phyloP scores from a whole-genome alignment of 495 filamentous ascomycete genomes.

The Jackrogersella minutella region DNA sequence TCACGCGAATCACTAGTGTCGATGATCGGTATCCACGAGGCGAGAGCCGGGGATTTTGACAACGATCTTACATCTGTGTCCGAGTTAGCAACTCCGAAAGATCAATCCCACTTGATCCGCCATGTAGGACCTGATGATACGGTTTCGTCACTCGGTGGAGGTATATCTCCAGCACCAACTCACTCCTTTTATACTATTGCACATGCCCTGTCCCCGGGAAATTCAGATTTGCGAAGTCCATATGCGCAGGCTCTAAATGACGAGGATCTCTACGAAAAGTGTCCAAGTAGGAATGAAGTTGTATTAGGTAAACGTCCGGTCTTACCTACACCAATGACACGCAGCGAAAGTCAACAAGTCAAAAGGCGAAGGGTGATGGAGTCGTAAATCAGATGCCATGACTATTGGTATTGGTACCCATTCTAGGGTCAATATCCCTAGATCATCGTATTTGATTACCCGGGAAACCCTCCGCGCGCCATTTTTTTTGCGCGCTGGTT shows the following conservation, averaged over 20 bases:
- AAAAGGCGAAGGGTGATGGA: constrained; percentile 37
- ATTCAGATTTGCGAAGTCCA: constrained; percentile 38
- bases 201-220: constrained; percentile 29
- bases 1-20: constrained; percentile 44
- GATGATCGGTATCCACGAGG: constrained; percentile 41
- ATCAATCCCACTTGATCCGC: constrained; percentile 36
- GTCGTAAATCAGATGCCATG: background rate
- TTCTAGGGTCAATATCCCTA: background rate
- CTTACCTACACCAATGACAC: constrained; percentile 18
- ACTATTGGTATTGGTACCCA: background rate
- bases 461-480: constrained; percentile 66
- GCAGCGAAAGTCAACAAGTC: constrained; percentile 6
- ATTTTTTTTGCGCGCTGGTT: constrained; percentile 82
- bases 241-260: constrained; percentile 39
- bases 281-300: constrained; percentile 14
- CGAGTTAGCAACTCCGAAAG: constrained; percentile 44
- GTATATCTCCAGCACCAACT: constrained; percentile 38
- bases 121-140: constrained; percentile 36
- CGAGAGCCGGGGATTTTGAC: constrained; percentile 36
- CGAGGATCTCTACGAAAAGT: constrained; percentile 43
- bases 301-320: constrained; percentile 34
- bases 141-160: constrained; percentile 30
- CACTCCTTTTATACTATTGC: constrained; percentile 29
- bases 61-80: constrained; percentile 45
- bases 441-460: constrained; percentile 41